A percentile compares a stretch with the other conserved stretches of the same genome.
phyloP scores from a whole-genome alignment of 2,329 filamentous ascomycete genomes.

The Tricladium varicosporioides region DNA sequence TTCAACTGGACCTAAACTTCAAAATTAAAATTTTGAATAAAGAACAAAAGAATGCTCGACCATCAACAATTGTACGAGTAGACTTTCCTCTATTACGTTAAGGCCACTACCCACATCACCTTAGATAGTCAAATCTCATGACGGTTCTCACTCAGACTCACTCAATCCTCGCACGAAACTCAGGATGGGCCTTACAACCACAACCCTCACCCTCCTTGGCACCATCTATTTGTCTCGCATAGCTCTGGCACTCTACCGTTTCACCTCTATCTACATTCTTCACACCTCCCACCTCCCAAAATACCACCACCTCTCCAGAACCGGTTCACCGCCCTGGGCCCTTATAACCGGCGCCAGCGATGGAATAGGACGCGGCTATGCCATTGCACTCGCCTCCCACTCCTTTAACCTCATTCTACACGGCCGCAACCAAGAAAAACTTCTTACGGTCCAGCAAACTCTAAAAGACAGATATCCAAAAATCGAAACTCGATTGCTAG shows the following conservation, averaged over 20 bases:
- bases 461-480: background rate
- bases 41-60: too few relatives aligned
- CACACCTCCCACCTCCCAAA: slow-evolving; percentile 2
- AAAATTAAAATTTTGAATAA: too few relatives aligned
- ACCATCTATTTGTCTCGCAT: slow-evolving; percentile 1
- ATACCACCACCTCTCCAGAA: slow-evolving; percentile 8
- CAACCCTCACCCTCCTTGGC: slow-evolving; percentile 1
- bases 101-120: too few relatives aligned
- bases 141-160: too few relatives aligned
- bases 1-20: too few relatives aligned
- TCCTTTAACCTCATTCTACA: slow-evolving; percentile 93
- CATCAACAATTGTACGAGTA: too few relatives aligned
- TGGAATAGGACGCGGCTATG: slow-evolving; percentile 92
- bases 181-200: slow-evolving; percentile 1
- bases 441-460: background rate
- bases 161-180: background rate
- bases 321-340: slow-evolving; percentile 59
- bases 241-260: background rate
- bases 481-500: background rate
- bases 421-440: slow-evolving; percentile 61
- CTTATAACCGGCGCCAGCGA: slow-evolving; percentile 94
- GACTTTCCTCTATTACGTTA: too few relatives aligned
- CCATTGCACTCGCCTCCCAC: slow-evolving; percentile 78
- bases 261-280: slow-evolving; percentile 3
- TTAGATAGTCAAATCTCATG: too few relatives aligned